A percentile compares a stretch with the other conserved stretches of the same genome.
These are phyloP conservation scores for Fragaria vesca DNA, from an alignment of 306 rosid genomes.

Conservation along the genomic window DNA sequence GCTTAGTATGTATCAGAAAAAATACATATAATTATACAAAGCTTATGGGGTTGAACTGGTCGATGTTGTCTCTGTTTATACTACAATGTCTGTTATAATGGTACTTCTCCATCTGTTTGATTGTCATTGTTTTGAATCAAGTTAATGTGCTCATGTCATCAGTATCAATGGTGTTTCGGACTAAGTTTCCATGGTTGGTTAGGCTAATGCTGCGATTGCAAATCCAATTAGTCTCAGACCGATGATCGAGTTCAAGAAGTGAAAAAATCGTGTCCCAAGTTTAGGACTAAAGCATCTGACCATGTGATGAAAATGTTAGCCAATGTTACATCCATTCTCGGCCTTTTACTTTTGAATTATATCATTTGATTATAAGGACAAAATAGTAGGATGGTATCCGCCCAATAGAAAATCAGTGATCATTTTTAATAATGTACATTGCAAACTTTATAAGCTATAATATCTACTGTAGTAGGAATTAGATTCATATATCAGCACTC, in stretches of 20 bases:
- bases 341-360: not conserved
- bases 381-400: not conserved
- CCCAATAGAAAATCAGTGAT: not conserved
- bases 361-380: not conserved
- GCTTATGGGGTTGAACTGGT: constrained; percentile 1
- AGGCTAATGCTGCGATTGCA: not conserved
- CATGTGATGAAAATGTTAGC: not conserved
- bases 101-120: not conserved
- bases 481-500: not conserved
- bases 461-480: not conserved
- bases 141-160: not conserved
- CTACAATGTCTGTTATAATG: not conserved
- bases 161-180: not conserved
- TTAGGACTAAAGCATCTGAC: not conserved
- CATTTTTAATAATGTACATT: not conserved
- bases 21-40: constrained; percentile 21
- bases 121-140: not conserved
- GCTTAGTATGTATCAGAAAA: constrained; percentile 26
- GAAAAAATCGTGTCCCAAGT: not conserved
- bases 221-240: not conserved
- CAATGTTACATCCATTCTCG: not conserved
- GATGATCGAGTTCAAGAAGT: not conserved
- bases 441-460: not conserved
- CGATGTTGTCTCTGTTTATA: constrained; percentile 9
- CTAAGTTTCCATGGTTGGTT: not conserved